Evolutionary conservation across 2,329 filamentous ascomycete species (phyloP).

Genomic region (Botrytis tulipae): DNA sequence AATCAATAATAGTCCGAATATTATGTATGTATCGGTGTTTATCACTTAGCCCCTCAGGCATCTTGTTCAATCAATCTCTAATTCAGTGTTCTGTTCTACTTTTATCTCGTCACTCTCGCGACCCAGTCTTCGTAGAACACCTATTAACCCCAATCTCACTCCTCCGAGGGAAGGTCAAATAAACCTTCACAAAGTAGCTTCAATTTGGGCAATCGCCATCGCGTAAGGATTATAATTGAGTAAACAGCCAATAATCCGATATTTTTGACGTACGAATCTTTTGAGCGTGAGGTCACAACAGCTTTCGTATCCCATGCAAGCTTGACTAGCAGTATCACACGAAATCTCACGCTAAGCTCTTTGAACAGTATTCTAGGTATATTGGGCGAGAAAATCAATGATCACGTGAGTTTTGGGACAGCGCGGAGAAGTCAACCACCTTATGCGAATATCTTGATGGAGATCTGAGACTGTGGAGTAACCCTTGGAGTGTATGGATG

Average conservation of each 20-base stretch:
- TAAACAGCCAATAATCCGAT: background rate
- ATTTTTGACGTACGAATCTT: background rate
- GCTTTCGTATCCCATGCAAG: fast-evolving
- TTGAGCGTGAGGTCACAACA: background rate
- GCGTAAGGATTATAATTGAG: background rate
- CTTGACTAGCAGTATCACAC: background rate
- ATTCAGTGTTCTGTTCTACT: background rate
- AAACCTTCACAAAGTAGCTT: fast-evolving
- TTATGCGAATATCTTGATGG: background rate
- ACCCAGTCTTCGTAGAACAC: fast-evolving
- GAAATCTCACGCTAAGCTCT: background rate
- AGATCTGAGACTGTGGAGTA: too few species aligned
- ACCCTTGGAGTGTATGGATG: too few species aligned
- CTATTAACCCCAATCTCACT: fast-evolving
- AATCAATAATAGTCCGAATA: too few species aligned
- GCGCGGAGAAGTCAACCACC: background rate
- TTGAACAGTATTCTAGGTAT: background rate
- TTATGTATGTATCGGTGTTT: background rate
- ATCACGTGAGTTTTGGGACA: background rate
- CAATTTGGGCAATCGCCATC: fast-evolving
- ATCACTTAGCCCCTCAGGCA: background rate
- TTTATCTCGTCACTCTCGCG: background rate
- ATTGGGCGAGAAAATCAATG: background rate
- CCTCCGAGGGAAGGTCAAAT: background rate
- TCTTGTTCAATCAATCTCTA: background rate